phyloP scores from a whole-genome alignment of 2,329 filamentous ascomycete species.

The Emmonsiellopsis sp. region DNA sequence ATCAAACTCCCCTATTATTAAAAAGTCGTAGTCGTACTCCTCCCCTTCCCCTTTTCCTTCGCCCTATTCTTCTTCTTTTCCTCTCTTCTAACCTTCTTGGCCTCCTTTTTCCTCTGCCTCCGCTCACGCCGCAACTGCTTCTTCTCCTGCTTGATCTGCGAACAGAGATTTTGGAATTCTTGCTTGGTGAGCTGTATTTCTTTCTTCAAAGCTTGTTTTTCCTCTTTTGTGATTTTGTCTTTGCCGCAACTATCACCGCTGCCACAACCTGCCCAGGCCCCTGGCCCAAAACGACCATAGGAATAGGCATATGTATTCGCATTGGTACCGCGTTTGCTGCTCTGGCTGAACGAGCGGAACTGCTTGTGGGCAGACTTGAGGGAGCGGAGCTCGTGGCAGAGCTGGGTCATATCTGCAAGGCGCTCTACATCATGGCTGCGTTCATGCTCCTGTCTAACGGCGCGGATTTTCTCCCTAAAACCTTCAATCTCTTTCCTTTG shows the following conservation, averaged over 20 bases:
- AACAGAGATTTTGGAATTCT: slow-evolving; percentile 27
- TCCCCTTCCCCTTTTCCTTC: slow-evolving; percentile 5
- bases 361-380: slow-evolving; percentile 8
- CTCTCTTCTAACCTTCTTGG: slow-evolving; percentile 8
- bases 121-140: slow-evolving; percentile 14
- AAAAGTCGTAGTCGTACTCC: background rate
- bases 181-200: slow-evolving; percentile 29
- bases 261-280: background rate
- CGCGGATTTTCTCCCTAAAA: background rate
- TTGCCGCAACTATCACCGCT: background rate
- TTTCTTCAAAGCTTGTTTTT: slow-evolving; percentile 26
- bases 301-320: too few species aligned
- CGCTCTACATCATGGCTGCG: background rate
- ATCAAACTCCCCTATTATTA: slow-evolving; percentile 1
- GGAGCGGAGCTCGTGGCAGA: slow-evolving; percentile 6
- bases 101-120: slow-evolving; percentile 12
- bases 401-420: background rate
- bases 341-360: slow-evolving; percentile 1
- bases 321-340: background rate
- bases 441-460: slow-evolving; percentile 1
- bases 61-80: slow-evolving; percentile 6
- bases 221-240: slow-evolving; percentile 11
- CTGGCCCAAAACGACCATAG: background rate
- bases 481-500: background rate
- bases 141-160: slow-evolving; percentile 19